Base-by-base conservation (phyloP, 805 yeast species). In the Trichomonascus vanleenenianus region DNA sequence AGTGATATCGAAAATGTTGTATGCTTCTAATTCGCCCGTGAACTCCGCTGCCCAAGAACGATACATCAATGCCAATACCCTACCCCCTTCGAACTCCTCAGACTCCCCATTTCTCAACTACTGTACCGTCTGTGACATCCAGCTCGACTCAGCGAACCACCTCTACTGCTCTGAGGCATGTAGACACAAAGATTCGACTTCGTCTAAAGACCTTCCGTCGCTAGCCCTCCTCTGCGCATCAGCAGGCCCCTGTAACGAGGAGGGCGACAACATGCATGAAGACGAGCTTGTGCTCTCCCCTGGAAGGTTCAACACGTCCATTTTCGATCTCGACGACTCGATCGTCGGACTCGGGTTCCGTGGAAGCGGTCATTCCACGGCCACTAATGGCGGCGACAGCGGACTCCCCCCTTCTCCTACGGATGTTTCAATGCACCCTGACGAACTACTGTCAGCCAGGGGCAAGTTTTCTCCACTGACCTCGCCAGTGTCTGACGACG, bases 91-190 rank as follows among this genome's bases (percentile, higher is more conserved):
- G 16, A 9, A 3, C 20, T 19, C 8, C 16, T 19, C 40, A 12
- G 15, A 8, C 9, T 47, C 46, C 40, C 46, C 48, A 36, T 53
- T 63, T 57, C 55, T 56, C 52, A 38, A 52, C 39, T 63, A 52
- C 56, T 63, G 67, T 60, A 55, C 62, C 18, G 65, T 63, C 40
- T 63, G 67, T 56, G 66, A 63, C 50, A 58, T 50, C 40, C 62
- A 60, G 47, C 50, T 62, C 19, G 56, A 51, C 40, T 27, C 45
- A 14, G 25, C 42, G 30, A 40, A 41, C 33, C 43, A 48, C 36
- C 56, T 63, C 30, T 63, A 63, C 58, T 63, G 67, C 60, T 61
- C 65, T 10, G 52, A 46, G 12, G 55, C 51, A 33, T 63, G 67
- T 62, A 50, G 55, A 22, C 48, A 44, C 22, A 47, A 53, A 37